These are phyloP conservation scores for Coelastrella sp. DNA, from an alignment of 139 green algal genomes.

Conservation along the genomic window DNA sequence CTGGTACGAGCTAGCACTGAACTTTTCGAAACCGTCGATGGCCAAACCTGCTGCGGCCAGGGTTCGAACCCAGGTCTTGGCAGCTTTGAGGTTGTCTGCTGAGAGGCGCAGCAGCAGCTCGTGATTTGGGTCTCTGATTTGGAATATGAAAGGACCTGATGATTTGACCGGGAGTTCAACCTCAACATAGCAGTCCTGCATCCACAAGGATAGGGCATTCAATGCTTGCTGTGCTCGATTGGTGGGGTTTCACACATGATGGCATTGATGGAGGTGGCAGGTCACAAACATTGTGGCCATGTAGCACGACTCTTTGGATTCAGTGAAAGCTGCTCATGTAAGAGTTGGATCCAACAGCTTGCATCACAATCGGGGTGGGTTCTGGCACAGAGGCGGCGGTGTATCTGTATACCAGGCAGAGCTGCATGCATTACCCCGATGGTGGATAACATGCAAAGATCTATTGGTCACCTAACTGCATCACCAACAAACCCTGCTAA, in stretches of 20 bases:
- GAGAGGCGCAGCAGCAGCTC: slow-evolving; percentile 42
- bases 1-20: not conserved
- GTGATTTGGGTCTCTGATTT: slow-evolving; percentile 14
- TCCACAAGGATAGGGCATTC: not conserved
- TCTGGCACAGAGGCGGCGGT: no score
- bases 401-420: no score
- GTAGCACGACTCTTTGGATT: no score
- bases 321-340: no score
- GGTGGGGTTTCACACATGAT: not conserved
- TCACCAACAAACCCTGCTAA: no score
- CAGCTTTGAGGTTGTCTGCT: slow-evolving; percentile 5
- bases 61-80: slow-evolving; percentile 26
- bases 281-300: no score
- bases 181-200: slow-evolving; percentile 36
- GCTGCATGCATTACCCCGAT: no score
- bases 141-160: slow-evolving; percentile 36
- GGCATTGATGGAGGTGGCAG: not conserved
- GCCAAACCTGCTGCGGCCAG: slow-evolving; percentile 13
- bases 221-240: not conserved
- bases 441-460: not conserved
- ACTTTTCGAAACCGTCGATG: slow-evolving; percentile 6
- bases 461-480: not conserved
- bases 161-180: slow-evolving; percentile 28
- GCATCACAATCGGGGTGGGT: no score
- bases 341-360: no score